Conservation (phyloP, 108 stramenopile species). For the Cyclotella atomus region DNA sequence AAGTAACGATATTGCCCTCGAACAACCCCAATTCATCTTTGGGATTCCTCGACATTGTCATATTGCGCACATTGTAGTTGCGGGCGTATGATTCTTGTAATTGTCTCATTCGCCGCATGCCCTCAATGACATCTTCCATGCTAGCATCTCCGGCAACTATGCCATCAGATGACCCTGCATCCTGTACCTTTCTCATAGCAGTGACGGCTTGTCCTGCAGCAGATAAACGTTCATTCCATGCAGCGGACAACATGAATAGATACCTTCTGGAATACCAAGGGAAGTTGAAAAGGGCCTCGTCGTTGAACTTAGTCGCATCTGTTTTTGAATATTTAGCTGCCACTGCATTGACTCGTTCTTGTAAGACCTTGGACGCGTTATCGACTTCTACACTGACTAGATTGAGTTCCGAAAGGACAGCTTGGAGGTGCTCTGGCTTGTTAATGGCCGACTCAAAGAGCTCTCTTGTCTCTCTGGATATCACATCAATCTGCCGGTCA, state of each 20-base stretch:
- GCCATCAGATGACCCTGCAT: slow-evolving; percentile 39
- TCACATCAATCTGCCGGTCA: slow-evolving; percentile 87
- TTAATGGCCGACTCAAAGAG: slow-evolving; percentile 72
- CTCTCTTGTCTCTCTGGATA: slow-evolving; percentile 80
- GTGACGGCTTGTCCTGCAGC: slow-evolving; percentile 83
- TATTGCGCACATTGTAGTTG: slow-evolving; percentile 76
- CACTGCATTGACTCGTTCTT: slow-evolving; percentile 87
- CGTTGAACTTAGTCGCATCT: slow-evolving; percentile 7
- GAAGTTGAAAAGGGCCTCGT: slow-evolving; percentile 56
- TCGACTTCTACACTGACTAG: slow-evolving; percentile 81
- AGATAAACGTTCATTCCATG: slow-evolving; percentile 90
- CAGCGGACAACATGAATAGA: slow-evolving; percentile 80
- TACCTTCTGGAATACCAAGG: slow-evolving; percentile 73
- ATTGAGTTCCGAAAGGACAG: slow-evolving; percentile 81
- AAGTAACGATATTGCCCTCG: slow-evolving; percentile 40
- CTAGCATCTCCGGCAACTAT: slow-evolving; percentile 69
- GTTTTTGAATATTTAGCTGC: slow-evolving; percentile 59
- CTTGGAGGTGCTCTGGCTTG: slow-evolving; percentile 82
- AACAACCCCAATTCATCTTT: slow-evolving; percentile 39
- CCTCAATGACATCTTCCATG: slow-evolving; percentile 76
- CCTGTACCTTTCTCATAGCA: slow-evolving; percentile 86
- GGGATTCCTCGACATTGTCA: slow-evolving; percentile 60
- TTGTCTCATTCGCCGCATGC: slow-evolving; percentile 78
- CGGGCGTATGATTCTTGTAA: slow-evolving; percentile 79
- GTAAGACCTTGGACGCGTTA: slow-evolving; percentile 78